A percentile compares a stretch with the other conserved stretches of the same genome.
Evolutionary conservation across 2,329 filamentous ascomycete genomes (phyloP).

Genomic region (Lasiodiplodia gonubiensis): DNA sequence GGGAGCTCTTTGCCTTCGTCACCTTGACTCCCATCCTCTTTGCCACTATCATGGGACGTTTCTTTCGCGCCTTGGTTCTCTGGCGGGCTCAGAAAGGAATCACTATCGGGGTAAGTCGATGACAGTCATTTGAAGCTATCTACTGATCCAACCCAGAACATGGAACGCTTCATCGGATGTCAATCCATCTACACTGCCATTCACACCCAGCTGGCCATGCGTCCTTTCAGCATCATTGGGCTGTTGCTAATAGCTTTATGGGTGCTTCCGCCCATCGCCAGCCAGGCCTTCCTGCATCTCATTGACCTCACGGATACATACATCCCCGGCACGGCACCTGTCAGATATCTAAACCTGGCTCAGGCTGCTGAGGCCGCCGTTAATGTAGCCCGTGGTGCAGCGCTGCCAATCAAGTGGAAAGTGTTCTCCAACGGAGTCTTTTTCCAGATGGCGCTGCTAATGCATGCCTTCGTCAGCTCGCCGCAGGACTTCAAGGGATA

Average conservation of each 20-base stretch:
- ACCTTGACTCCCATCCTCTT: not conserved
- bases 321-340: not conserved
- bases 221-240: not conserved
- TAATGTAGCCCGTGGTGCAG: too few species aligned
- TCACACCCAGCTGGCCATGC: not conserved
- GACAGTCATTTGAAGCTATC: not conserved
- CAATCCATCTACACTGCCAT: constrained; percentile 5
- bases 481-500: not conserved
- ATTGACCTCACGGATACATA: not conserved
- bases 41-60: not conserved
- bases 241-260: not conserved
- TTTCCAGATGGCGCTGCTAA: not conserved
- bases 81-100: not conserved
- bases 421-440: not conserved
- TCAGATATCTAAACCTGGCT: not conserved
- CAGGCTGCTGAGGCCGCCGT: not conserved
- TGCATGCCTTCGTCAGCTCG: not conserved
- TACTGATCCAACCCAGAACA: not conserved
- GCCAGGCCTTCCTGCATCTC: not conserved
- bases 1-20: not conserved
- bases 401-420: not conserved
- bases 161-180: not conserved
- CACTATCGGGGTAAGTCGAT: not conserved
- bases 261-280: not conserved
- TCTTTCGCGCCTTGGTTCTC: not conserved